Percentiles rank a stretch among this genome's conserved stretches.
Conservation (phyloP, 2,329 filamentous ascomycete species). For the Epichloe uncinata region DNA sequence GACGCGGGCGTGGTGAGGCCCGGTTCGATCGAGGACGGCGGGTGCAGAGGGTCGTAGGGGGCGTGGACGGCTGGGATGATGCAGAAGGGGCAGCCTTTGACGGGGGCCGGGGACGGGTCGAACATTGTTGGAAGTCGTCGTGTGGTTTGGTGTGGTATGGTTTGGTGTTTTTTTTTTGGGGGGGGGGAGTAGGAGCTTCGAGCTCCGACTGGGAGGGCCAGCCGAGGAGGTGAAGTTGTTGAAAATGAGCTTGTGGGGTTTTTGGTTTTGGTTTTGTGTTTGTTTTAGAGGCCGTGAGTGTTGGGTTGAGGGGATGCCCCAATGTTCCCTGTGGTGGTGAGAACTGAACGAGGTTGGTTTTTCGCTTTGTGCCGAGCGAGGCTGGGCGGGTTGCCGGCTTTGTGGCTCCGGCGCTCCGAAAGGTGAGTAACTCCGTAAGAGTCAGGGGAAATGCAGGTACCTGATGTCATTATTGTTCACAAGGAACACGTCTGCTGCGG, state of each 20-base stretch:
- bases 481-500: too few relatives aligned
- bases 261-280: too few relatives aligned
- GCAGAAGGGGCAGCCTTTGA: conserved; percentile 47
- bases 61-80: conserved; percentile 37
- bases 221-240: neutral
- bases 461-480: too few relatives aligned
- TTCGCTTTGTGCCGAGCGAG: neutral
- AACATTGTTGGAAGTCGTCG: conserved; percentile 11
- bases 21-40: conserved; percentile 24
- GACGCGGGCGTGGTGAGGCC: conserved; percentile 29
- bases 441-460: too few relatives aligned
- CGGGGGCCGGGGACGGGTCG: conserved; percentile 19
- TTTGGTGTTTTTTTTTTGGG: too few relatives aligned
- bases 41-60: conserved; percentile 30
- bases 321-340: neutral
- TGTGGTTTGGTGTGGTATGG: too few relatives aligned
- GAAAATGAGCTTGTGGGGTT: neutral
- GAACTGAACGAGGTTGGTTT: neutral
- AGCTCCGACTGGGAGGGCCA: neutral
- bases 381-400: neutral
- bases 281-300: too few relatives aligned
- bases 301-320: too few relatives aligned
- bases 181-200: neutral
- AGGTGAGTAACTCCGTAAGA: too few relatives aligned
- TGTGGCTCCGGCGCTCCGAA: neutral